Base-by-base conservation (phyloP, 441 rosid species). In the Adansonia grandidieri region DNA sequence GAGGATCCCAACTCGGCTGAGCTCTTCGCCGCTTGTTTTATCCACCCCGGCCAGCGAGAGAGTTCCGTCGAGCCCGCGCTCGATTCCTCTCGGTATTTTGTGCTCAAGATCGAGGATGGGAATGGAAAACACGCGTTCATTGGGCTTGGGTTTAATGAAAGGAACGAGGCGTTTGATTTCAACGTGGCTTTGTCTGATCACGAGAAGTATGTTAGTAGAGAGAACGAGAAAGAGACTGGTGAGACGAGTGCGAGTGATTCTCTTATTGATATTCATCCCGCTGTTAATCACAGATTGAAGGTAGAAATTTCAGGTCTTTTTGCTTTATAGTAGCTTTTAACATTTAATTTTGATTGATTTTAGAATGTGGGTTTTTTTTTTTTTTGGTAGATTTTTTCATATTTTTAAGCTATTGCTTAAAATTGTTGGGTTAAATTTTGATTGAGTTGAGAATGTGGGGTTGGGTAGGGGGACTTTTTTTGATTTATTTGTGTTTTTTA, bases 131-230 rank as follows among this genome's bases (percentile, higher is more conserved):
- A 62, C 66, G 66, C 66, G 15, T 62, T 62, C 11, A 62, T 62
- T 44, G 99, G 99, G 42, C 82, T 96, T 24, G 99, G 99, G 14
- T 96, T 96, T 74, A 61, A 86, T 17, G 99, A 96, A 84, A 85
- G 99, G 83, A 96, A 96, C 68, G 99, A 96, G 77, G 99, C 99
- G n/a, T 96, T 94, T 76, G 99, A 96, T 92, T 96, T 96, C 89
- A 96, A 96, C 75, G 99, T 96, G 6, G 98, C 99, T 0, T 85
- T 96, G 77, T 96, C 99, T 73, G 98, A 94, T 90, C 98, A 94
- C 78, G 97, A 94, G 70, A 96, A 93, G 89, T 90, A 94, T 45
- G 90, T 92, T n/a, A 90, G 86, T 80, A 88, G 98, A 84, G 97
- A 92, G 80, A 79, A 78, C 44, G 98, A 93, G 85, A 92, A 91